Evolutionary conservation across 441 rosid species (phyloP), one percentile per base, ranked within the genome.

Genomic region (Capsella rubella): DNA sequence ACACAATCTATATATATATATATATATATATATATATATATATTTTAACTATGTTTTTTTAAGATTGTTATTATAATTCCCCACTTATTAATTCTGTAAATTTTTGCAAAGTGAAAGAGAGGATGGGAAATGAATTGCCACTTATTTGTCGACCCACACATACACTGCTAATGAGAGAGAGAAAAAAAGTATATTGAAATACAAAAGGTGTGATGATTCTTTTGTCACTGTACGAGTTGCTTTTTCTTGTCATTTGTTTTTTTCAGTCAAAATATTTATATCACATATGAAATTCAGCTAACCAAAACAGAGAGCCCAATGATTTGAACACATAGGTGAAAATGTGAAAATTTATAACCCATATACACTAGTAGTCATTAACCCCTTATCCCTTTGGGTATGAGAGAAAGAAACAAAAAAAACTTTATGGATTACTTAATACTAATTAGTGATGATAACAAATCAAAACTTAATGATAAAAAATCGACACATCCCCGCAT

Each of bases 101-200:
- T 15, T 2, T 35, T 35, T 35, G 8, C 3, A 35, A 10, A 12
- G 16, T 3, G 29, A 40, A 59, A 39, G 15, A 29, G 21, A 59
- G 42, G 46, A 59, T 43, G 57, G 77, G 66, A 42, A 66, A 66
- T 77, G 53, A 59, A 35, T 43, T 77, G 42, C 68, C 72, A 57
- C 76, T 64, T 39, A 42, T 49, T 21, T 15, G 64, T 71, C 73
- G 73, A 69, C 39, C 76, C 76, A 71, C 72, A 43, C 63, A 71
- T 29, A 4, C 68, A 57, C 64, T 51, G 39, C 21, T 56, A 28
- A 65, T 15, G 12, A 6, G 9, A 34, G 37, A 34, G 8, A 31
- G n/a, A 10, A 5, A 40, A 29, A 57, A 29, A 39, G 16, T 58
- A 35, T 11, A 14, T 47, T 11, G 51, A 7, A 32, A 34, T 21